Percentiles rank a stretch among this genome's conserved stretches.
Evolutionary conservation across 306 rosid species (phyloP).

Genomic region (Carpinus viminea): DNA sequence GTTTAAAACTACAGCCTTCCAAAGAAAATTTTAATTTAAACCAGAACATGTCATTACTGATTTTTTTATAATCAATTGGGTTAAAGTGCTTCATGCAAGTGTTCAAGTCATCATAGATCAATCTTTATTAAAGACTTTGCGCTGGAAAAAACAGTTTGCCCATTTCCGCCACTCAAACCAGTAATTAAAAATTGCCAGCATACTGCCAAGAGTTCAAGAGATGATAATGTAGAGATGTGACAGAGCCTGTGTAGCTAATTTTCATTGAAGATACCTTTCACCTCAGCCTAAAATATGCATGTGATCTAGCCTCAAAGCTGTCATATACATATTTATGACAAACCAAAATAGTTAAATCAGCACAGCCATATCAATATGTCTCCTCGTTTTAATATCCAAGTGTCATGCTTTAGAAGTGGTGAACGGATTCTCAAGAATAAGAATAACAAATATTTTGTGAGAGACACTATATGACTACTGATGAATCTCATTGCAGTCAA

Average conservation of each 20-base stretch:
- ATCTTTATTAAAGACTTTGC: neutral
- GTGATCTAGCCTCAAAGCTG: neutral
- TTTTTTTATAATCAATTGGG: neutral
- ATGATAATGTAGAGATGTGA: neutral
- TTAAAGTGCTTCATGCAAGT: neutral
- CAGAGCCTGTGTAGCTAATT: neutral
- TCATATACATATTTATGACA: neutral
- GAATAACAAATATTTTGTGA: neutral
- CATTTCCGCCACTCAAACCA: neutral
- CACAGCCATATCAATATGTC: neutral
- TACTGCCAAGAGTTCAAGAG: neutral
- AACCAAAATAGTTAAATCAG: neutral
- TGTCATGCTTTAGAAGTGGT: neutral
- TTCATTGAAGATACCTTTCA: neutral
- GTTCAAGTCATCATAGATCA: neutral
- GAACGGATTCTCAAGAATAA: neutral
- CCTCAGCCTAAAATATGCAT: neutral
- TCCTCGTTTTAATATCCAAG: neutral
- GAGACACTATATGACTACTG: neutral
- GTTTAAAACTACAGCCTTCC: conserved; percentile 5
- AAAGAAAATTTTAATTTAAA: neutral
- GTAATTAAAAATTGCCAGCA: neutral
- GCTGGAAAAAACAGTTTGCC: neutral
- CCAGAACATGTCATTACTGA: neutral
- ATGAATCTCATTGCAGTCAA: neutral